A percentile compares a stretch with the other conserved stretches of the same genome.
phyloP scores from a whole-genome alignment of 2,329 filamentous ascomycete genomes.

The Tetracladium maxilliforme region DNA sequence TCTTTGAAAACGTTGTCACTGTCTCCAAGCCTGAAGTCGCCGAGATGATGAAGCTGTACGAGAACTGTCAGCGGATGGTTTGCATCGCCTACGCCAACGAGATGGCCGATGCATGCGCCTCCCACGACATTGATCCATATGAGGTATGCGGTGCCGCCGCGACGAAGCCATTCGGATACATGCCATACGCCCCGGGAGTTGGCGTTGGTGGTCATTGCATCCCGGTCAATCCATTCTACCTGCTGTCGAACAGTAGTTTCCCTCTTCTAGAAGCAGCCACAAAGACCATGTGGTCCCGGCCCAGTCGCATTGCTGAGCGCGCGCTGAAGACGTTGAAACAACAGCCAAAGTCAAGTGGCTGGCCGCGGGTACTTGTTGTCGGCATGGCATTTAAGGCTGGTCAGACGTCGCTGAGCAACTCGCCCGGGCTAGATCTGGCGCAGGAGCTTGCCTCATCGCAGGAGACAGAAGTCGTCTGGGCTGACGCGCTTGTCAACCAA shows the following conservation, averaged over 20 bases:
- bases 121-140: conserved; percentile 29
- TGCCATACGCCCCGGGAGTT: conserved; percentile 27
- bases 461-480: too few species aligned
- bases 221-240: conserved; percentile 37
- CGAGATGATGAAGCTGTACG: conserved; percentile 43
- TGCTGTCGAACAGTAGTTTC: conserved; percentile 29
- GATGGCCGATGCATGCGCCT: conserved; percentile 35
- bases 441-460: too few species aligned
- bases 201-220: conserved; percentile 42
- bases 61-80: conserved; percentile 41
- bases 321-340: too few species aligned
- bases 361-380: conserved; percentile 2
- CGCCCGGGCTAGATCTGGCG: conserved; percentile 4
- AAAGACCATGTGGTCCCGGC: conserved; percentile 26
- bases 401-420: conserved; percentile 3
- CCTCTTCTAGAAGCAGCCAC: conserved; percentile 28
- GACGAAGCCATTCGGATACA: conserved; percentile 37
- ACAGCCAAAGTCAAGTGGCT: too few species aligned
- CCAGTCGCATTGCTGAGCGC: too few species aligned
- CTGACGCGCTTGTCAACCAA: too few species aligned
- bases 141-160: conserved; percentile 32
- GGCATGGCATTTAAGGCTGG: conserved; percentile 5
- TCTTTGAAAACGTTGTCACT: conserved; percentile 29
- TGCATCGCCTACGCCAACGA: conserved; percentile 39
- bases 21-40: conserved; percentile 37